Evolutionary conservation across 2,329 filamentous ascomycete species (phyloP).

Genomic region (Lachnellula arida): DNA sequence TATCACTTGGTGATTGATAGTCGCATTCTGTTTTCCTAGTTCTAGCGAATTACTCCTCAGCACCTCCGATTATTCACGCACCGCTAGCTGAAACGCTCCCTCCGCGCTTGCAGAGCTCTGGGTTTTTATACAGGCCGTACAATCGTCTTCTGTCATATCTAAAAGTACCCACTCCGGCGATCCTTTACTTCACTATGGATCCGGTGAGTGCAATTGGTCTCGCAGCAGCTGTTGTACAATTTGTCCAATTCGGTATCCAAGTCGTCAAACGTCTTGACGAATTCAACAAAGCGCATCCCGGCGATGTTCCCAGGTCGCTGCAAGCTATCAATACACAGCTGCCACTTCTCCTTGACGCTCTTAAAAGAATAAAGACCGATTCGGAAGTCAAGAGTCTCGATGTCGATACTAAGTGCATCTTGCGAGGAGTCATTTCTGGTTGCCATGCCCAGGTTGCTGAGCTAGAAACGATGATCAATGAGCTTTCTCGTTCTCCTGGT

Average conservation of each 20-base stretch:
- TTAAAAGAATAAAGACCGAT: slow-evolving; percentile 8
- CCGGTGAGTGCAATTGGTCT: slow-evolving; percentile 16
- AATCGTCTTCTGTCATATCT: too few relatives aligned
- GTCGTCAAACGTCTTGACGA: slow-evolving; percentile 11
- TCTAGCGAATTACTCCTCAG: too few relatives aligned
- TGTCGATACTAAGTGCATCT: slow-evolving; percentile 20
- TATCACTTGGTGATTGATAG: too few relatives aligned
- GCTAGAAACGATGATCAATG: slow-evolving; percentile 13
- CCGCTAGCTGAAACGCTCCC: too few relatives aligned
- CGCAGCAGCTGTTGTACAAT: slow-evolving; percentile 15
- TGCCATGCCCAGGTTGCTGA: slow-evolving; percentile 8
- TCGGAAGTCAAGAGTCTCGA: slow-evolving; percentile 9
- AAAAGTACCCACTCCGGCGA: too few relatives aligned
- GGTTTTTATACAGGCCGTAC: neutral
- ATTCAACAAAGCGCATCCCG: slow-evolving; percentile 4
- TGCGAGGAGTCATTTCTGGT: slow-evolving; percentile 14
- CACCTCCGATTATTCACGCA: too few relatives aligned
- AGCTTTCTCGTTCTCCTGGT: slow-evolving; percentile 9
- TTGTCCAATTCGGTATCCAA: slow-evolving; percentile 14
- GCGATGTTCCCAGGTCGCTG: slow-evolving; percentile 11
- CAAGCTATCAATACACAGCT: slow-evolving; percentile 12
- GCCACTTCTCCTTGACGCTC: slow-evolving; percentile 13
- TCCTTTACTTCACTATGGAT: slow-evolving; percentile 8
- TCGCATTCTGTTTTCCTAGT: too few relatives aligned
- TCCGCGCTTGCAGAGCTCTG: too few relatives aligned